These are phyloP conservation scores for Penicillium salamii DNA, from an alignment of 495 filamentous ascomycete species.

Conservation along the genomic window DNA sequence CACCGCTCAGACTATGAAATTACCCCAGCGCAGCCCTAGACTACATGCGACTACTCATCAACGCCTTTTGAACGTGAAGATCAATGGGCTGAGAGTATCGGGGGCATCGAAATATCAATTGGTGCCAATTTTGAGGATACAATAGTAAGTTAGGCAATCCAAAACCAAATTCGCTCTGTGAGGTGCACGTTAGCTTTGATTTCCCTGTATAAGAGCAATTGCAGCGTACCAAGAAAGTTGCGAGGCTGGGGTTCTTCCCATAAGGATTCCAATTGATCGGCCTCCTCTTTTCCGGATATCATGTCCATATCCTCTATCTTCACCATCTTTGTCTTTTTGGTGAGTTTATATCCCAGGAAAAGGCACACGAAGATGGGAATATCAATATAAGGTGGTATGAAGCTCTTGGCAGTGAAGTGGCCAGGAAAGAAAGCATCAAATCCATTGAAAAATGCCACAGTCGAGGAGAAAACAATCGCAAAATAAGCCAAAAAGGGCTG, in stretches of 20 bases:
- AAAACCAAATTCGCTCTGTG: constrained; percentile 3
- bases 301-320: constrained; percentile 45
- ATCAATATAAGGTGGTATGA: constrained; percentile 39
- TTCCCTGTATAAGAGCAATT: no score
- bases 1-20: no score
- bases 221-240: constrained; percentile 20
- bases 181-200: neutral
- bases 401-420: constrained; percentile 29
- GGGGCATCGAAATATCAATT: no score
- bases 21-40: no score
- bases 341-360: constrained; percentile 54
- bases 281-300: constrained; percentile 34
- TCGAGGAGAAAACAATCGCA: constrained; percentile 43
- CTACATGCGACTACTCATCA: no score
- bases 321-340: constrained; percentile 52
- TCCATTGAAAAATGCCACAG: constrained; percentile 55
- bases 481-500: constrained; percentile 53
- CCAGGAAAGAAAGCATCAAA: constrained; percentile 58
- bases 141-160: neutral
- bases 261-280: constrained; percentile 15
- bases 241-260: constrained; percentile 24
- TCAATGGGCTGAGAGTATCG: no score
- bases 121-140: no score
- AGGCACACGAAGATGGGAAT: constrained; percentile 52
- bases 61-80: no score